Evolutionary conservation across 768 basidiomycete species (phyloP).

Genomic region (Xerocomus brunneocitrinus): DNA sequence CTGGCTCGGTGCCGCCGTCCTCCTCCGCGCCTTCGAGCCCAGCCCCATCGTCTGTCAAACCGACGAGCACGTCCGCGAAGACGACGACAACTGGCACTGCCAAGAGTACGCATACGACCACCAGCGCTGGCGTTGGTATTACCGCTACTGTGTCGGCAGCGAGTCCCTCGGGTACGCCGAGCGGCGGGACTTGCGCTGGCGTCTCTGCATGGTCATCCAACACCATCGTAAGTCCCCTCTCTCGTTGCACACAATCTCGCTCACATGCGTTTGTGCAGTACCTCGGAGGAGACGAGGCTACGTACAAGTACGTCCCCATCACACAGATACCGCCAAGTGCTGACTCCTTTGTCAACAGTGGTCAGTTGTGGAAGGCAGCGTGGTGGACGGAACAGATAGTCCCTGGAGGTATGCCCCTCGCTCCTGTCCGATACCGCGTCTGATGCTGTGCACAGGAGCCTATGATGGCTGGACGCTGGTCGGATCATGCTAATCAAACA

Average conservation of each 20-base stretch:
- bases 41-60: neutral
- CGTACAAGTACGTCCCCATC: constrained; percentile 33
- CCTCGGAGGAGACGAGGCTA: constrained; percentile 36
- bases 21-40: neutral
- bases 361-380: constrained; percentile 9
- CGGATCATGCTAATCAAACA: constrained; percentile 8
- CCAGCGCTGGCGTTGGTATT: constrained; percentile 1
- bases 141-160: neutral
- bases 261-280: constrained; percentile 32
- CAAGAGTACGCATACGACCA: constrained; percentile 4
- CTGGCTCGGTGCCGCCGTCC: neutral
- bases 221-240: constrained; percentile 33
- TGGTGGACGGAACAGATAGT: constrained; percentile 14
- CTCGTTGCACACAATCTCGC: neutral
- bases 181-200: constrained; percentile 36
- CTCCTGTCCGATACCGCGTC: neutral
- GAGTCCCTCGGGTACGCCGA: neutral
- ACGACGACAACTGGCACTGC: constrained; percentile 4
- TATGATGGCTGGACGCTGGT: constrained; percentile 11
- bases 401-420: constrained; percentile 3
- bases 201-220: constrained; percentile 39
- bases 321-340: neutral
- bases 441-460: neutral
- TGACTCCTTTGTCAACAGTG: neutral
- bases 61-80: constrained; percentile 2